A percentile compares a stretch with the other conserved stretches of the same genome.
Conservation (phyloP, 2,329 filamentous ascomycete genomes). For the Gliomastix tumulicola region DNA sequence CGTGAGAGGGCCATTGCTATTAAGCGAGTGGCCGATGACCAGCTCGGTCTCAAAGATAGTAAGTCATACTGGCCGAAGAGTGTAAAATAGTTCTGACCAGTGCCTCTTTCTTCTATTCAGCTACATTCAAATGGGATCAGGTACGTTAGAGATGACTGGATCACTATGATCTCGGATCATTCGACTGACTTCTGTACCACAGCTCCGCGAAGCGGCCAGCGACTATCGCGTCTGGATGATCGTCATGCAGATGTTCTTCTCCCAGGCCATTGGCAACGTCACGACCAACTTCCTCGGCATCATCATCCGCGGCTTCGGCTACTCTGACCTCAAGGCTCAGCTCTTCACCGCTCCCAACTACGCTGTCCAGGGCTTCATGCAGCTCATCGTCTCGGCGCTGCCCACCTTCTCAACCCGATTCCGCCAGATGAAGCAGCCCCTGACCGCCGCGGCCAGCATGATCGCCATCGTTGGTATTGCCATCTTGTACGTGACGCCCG, state of each 20-base stretch:
- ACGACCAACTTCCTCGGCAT: constrained; percentile 3
- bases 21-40: constrained; percentile 1
- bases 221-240: constrained; percentile 2
- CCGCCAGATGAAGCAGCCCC: constrained; percentile 1
- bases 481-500: constrained; percentile 1
- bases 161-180: too few species aligned
- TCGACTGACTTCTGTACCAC: too few species aligned
- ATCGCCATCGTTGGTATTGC: neutral
- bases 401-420: neutral
- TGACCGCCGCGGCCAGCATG: constrained; percentile 1
- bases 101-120: neutral
- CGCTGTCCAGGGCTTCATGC: neutral
- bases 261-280: constrained; percentile 2
- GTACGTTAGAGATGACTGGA: too few species aligned
- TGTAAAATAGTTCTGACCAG: too few species aligned
- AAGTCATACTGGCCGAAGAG: neutral
- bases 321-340: neutral
- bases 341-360: constrained; percentile 3
- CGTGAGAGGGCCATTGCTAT: constrained; percentile 2
- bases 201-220: neutral
- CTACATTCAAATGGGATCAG: constrained; percentile 1
- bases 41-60: constrained; percentile 1
- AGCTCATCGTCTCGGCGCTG: constrained; percentile 1
- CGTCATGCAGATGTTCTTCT: constrained; percentile 1
- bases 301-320: constrained; percentile 2